Evolutionary conservation across 2,329 filamentous ascomycete genomes (phyloP).

Genomic region (Calonectria hongkongensis): DNA sequence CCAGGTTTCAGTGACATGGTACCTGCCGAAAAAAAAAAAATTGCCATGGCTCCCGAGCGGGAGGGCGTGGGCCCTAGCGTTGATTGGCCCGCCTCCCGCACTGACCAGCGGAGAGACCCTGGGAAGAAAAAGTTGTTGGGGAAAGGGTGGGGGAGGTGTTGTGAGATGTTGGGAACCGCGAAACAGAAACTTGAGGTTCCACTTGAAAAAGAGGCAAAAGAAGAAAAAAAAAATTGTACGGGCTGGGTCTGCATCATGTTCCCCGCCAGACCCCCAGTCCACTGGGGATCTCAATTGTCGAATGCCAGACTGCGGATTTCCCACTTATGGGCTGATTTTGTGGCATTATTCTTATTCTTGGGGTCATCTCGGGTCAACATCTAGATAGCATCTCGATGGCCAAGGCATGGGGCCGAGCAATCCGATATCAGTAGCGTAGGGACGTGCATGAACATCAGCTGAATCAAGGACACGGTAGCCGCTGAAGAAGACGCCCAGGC

Average conservation of each 20-base stretch:
- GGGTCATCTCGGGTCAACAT: conserved; percentile 25
- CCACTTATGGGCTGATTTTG: conserved; percentile 53
- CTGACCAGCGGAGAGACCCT: conserved; percentile 31
- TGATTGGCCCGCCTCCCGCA: conserved; percentile 45
- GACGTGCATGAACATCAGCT: conserved; percentile 7
- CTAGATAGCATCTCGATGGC: conserved; percentile 17
- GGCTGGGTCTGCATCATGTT: conserved; percentile 35
- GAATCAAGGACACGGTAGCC: not conserved
- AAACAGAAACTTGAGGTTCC: conserved; percentile 42
- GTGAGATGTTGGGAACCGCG: conserved; percentile 51
- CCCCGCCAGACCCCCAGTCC: conserved; percentile 38
- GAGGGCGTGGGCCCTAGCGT: conserved; percentile 35
- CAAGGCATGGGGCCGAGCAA: conserved; percentile 9
- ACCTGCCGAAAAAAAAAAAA: conserved; percentile 36
- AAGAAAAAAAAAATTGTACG: conserved; percentile 30
- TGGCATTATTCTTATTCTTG: conserved; percentile 47
- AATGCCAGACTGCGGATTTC: conserved; percentile 47
- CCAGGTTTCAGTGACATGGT: not conserved
- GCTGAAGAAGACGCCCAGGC: not conserved
- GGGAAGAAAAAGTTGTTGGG: conserved; percentile 57
- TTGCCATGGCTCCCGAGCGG: conserved; percentile 33
- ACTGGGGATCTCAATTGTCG: conserved; percentile 41
- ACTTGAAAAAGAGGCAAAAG: conserved; percentile 28
- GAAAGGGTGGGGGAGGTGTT: conserved; percentile 51
- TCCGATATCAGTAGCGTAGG: not conserved